phyloP scores from a whole-genome alignment of 805 yeast species.

The Priceomyces fermenticarens region DNA sequence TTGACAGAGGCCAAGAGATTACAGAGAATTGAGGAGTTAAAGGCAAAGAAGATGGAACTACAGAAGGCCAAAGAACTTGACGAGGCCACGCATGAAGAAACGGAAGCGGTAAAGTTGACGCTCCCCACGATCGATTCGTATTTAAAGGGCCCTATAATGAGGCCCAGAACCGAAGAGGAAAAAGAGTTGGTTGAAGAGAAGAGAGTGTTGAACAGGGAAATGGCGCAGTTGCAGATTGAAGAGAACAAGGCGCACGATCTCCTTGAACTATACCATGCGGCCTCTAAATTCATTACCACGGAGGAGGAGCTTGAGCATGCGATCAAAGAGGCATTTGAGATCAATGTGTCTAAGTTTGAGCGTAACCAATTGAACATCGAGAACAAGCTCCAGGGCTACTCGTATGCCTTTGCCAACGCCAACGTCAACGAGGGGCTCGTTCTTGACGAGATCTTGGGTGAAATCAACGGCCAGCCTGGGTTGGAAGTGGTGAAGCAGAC shows the following conservation, averaged over 20 bases:
- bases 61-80: conserved; percentile 20
- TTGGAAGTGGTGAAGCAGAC: conserved; percentile 34
- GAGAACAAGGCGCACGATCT: conserved; percentile 54
- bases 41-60: conserved; percentile 23
- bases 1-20: conserved; percentile 51
- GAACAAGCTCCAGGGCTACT: conserved; percentile 31
- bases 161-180: conserved; percentile 73
- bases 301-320: conserved; percentile 62
- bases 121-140: conserved; percentile 75
- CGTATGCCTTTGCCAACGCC: conserved; percentile 25
- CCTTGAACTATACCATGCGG: conserved; percentile 68
- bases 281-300: conserved; percentile 67
- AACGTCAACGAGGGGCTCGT: conserved; percentile 31
- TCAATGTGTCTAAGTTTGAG: conserved; percentile 33
- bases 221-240: conserved; percentile 49
- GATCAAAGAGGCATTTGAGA: conserved; percentile 56
- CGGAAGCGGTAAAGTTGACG: conserved; percentile 60
- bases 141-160: conserved; percentile 66
- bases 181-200: conserved; percentile 52
- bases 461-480: conserved; percentile 41
- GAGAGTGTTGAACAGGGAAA: conserved; percentile 64
- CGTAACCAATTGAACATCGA: conserved; percentile 29
- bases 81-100: conserved; percentile 36
- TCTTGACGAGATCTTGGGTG: conserved; percentile 36
- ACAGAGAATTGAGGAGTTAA: conserved; percentile 30